phyloP scores from a whole-genome alignment of 257 asterid species.

The Jasminum sambac region DNA sequence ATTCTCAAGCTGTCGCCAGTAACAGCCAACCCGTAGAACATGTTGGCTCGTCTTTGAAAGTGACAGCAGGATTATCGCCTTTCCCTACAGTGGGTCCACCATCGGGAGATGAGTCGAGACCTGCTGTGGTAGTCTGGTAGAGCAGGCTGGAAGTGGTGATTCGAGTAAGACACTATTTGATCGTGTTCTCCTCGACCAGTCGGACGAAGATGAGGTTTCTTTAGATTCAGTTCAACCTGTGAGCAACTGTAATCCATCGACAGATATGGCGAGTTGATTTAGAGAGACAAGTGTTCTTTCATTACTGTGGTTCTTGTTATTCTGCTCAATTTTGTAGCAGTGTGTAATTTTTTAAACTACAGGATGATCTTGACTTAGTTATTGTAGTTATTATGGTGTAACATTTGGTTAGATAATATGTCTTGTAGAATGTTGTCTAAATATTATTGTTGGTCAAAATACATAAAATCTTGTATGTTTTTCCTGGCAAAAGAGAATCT shows the following conservation, averaged over 20 bases:
- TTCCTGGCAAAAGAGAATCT: too few species aligned
- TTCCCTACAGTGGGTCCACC: too few species aligned
- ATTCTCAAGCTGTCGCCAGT: conserved; percentile 25
- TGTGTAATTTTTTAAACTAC: conserved; percentile 31
- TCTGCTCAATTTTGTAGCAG: conserved; percentile 47
- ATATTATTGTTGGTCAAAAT: conserved; percentile 7
- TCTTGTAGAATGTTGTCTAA: conserved; percentile 21
- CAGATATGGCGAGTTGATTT: conserved; percentile 8
- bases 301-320: conserved; percentile 1
- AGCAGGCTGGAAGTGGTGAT: conserved; percentile 41
- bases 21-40: conserved; percentile 37
- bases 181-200: conserved; percentile 24
- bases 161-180: conserved; percentile 50
- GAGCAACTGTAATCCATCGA: conserved; percentile 39
- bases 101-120: too few species aligned
- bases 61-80: too few species aligned
- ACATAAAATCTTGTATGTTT: background rate
- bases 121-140: too few species aligned
- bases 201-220: conserved; percentile 44
- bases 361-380: conserved; percentile 24
- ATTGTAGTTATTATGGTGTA: conserved; percentile 28
- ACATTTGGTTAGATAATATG: conserved; percentile 25
- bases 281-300: background rate
- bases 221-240: conserved; percentile 64
- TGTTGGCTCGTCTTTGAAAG: too few species aligned